Conservation (phyloP, 805 yeast genomes). For the Ogataea saltuana region DNA sequence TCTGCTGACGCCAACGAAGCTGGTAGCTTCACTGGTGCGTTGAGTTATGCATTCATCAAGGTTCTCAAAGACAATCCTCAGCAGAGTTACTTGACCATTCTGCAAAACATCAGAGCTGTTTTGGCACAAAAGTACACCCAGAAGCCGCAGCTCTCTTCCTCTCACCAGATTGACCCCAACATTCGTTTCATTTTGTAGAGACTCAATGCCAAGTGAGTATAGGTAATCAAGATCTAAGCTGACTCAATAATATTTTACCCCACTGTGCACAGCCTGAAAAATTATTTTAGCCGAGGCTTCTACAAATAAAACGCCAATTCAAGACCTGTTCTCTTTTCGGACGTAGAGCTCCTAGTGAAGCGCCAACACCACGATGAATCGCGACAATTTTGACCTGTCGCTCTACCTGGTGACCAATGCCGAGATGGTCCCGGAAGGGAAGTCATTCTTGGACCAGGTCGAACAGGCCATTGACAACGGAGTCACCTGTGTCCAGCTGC, state of each 20-base stretch:
- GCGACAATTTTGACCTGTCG: conserved; percentile 48
- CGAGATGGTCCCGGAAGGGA: conserved; percentile 63
- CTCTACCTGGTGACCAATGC: conserved; percentile 82
- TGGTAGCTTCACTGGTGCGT: conserved; percentile 78
- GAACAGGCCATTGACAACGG: conserved; percentile 66
- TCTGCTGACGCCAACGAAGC: conserved; percentile 78
- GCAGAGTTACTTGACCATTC: conserved; percentile 66
- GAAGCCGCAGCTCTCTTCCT: conserved; percentile 78
- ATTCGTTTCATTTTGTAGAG: conserved; percentile 39
- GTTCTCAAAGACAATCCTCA: conserved; percentile 61
- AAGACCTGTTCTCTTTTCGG: no score
- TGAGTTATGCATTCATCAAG: conserved; percentile 74
- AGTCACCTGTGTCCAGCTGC: conserved; percentile 76
- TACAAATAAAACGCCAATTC: no score
- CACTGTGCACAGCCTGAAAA: no score
- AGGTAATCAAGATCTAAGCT: background rate
- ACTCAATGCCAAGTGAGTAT: no score
- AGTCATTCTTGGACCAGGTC: conserved; percentile 61
- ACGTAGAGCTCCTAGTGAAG: no score
- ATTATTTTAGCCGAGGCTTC: no score
- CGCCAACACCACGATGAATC: background rate
- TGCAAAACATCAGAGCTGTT: conserved; percentile 68
- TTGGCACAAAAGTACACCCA: conserved; percentile 69
- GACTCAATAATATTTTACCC: no score
- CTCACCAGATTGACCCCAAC: conserved; percentile 75